A percentile compares a stretch with the other conserved stretches of the same genome.
Conservation (phyloP, 345 rosid genomes). For the Geranium brycei region DNA sequence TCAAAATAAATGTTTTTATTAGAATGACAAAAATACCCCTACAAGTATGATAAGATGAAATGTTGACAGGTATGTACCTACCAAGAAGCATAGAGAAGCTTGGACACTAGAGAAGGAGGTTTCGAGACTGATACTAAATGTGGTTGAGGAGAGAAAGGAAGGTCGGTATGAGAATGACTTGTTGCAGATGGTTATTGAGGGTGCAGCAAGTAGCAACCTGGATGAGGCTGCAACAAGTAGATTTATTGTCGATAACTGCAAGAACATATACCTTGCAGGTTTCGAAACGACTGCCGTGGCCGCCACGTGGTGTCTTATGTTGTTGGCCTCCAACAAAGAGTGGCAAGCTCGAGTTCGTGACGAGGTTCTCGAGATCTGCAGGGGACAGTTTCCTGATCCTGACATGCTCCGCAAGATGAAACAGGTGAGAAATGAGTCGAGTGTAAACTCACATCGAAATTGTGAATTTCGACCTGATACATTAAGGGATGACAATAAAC, state of each 20-base stretch:
- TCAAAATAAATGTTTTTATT: too few species aligned
- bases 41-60: too few species aligned
- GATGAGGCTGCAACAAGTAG: not conserved
- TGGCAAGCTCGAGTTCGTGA: slow-evolving; percentile 9
- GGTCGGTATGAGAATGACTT: slow-evolving; percentile 6
- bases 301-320: slow-evolving; percentile 18
- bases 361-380: slow-evolving; percentile 4
- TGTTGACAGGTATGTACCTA: slow-evolving; percentile 9
- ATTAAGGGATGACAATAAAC: too few species aligned
- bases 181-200: slow-evolving; percentile 15
- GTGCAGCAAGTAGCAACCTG: slow-evolving; percentile 4
- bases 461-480: too few species aligned
- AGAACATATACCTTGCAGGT: slow-evolving; percentile 22
- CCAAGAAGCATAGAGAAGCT: slow-evolving; percentile 8
- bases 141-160: slow-evolving; percentile 9
- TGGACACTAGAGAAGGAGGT: slow-evolving; percentile 15
- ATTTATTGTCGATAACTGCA: slow-evolving; percentile 20
- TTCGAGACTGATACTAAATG: slow-evolving; percentile 9
- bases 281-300: slow-evolving; percentile 15
- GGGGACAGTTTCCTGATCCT: slow-evolving; percentile 3
- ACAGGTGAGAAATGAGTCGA: slow-evolving; percentile 3
- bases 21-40: too few species aligned
- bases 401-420: slow-evolving; percentile 13
- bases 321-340: slow-evolving; percentile 4
- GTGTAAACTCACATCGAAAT: too few species aligned